A percentile compares a stretch with the other conserved stretches of the same genome.
Evolutionary conservation across 768 basidiomycete species (phyloP).

Genomic region (Steccherinum ochraceum): DNA sequence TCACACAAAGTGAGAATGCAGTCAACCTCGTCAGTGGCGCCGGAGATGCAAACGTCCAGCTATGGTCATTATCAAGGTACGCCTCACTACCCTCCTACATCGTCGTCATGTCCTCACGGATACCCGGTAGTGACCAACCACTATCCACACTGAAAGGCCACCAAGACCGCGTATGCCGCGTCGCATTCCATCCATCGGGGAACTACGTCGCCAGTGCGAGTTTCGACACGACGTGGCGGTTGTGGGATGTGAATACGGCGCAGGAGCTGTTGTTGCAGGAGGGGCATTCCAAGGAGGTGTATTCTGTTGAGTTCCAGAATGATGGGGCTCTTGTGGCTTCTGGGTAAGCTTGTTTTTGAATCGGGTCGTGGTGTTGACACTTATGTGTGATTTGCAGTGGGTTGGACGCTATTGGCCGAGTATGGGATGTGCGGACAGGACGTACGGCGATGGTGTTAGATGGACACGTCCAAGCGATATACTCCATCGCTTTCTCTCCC

Average conservation of each 20-base stretch:
- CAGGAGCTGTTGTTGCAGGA: constrained; percentile 88
- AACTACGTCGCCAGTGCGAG: constrained; percentile 90
- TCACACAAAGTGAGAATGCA: constrained; percentile 51
- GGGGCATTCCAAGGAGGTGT: constrained; percentile 96
- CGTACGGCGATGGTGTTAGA: constrained; percentile 97
- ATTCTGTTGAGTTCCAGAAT: constrained; percentile 90
- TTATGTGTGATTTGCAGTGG: too few species aligned
- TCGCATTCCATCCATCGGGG: constrained; percentile 96
- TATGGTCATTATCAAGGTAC: constrained; percentile 87
- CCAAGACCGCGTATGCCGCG: constrained; percentile 83
- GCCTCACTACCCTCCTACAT: constrained; percentile 9
- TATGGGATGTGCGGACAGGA: constrained; percentile 96
- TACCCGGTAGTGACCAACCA: constrained; percentile 36
- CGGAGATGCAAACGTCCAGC: constrained; percentile 76
- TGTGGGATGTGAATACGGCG: constrained; percentile 87
- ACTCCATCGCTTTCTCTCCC: constrained; percentile 87
- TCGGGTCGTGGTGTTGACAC: too few species aligned
- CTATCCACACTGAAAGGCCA: constrained; percentile 87
- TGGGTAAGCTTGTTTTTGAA: constrained; percentile 53
- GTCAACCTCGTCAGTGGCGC: constrained; percentile 91
- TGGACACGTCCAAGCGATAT: constrained; percentile 91
- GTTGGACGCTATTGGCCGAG: constrained; percentile 91
- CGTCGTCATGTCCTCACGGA: constrained; percentile 46
- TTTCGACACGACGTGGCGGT: constrained; percentile 94
- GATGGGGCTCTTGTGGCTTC: constrained; percentile 92